Evolutionary conservation across 768 basidiomycete genomes (phyloP), one percentile per base, ranked within the genome.

Genomic region (Mycena latifolia): DNA sequence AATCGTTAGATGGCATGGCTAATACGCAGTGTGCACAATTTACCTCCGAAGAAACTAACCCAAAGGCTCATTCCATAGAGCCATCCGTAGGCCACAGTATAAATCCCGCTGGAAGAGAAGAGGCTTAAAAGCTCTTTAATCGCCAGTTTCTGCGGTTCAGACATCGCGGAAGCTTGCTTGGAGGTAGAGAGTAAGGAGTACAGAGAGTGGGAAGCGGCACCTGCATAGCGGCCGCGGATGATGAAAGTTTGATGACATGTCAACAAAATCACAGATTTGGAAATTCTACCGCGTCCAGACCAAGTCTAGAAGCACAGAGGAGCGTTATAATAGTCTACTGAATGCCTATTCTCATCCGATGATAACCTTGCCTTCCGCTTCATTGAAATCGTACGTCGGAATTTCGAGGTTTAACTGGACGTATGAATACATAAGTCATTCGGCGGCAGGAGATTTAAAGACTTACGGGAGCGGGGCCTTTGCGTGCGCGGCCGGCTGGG

Each of bases 401-500:
- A 99, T 86, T 79, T 99, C 97, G 69, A 99, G 87, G 82, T 99
- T 99, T 72, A 96, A 88, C 92, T 94, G 65, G 14, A 14, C 33
- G 64, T 50, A 57, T 35, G 60, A 51, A 43, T n/a, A 46, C 24
- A 52, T 57, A 54, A 73, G 47, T 22, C 47, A 14, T 47, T 43
- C 45, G 12, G 33, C 48, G 31, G 7, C n/a, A n/a, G n/a, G n/a
- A n/a, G n/a, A n/a, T n/a, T n/a, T n/a, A 60, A 43, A 33, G 33
- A 81, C 92, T 84, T 79, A 94, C 92, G 70, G 97, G 97, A 77
- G 97, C 97, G 74, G 97, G 97, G 48, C 97, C 97, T 78, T 96
- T 94, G 78, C 97, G 92, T 73, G 92, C 89, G 78, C 97, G 95
- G 69, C 97, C 97, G 75, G 96, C 94, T 95, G 67, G 18, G 65